A percentile compares a stretch with the other conserved stretches of the same genome.
These are phyloP conservation scores for Theobroma grandiflorum DNA, from an alignment of 441 rosid species.

Conservation along the genomic window DNA sequence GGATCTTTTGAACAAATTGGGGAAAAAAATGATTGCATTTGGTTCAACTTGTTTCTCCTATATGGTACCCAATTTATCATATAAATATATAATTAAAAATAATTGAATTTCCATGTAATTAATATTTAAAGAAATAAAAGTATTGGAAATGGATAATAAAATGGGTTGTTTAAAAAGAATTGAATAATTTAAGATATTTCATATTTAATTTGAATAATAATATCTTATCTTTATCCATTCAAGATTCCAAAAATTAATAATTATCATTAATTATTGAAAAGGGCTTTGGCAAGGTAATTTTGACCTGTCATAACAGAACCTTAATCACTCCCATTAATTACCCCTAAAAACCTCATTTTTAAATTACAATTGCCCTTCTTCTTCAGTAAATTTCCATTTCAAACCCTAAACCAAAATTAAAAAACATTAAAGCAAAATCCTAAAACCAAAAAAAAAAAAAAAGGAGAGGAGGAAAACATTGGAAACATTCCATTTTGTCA, in stretches of 20 bases:
- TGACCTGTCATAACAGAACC: slow-evolving; percentile 14
- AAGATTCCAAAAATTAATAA: background rate
- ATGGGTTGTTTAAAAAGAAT: background rate
- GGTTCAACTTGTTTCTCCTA: too few species aligned
- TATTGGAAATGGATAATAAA: background rate
- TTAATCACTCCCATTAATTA: background rate
- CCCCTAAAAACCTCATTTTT: too few species aligned
- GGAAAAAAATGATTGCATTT: too few species aligned
- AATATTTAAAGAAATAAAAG: too few species aligned
- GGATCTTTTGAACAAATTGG: too few species aligned
- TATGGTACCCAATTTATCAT: too few species aligned
- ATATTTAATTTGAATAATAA: background rate
- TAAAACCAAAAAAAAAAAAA: background rate
- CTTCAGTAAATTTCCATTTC: background rate
- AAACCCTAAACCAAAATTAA: background rate
- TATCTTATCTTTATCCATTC: background rate
- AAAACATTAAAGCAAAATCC: background rate
- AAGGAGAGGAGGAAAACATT: background rate
- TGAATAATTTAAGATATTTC: background rate
- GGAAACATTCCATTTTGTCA: background rate
- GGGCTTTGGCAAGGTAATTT: background rate
- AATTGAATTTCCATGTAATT: too few species aligned
- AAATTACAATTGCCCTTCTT: background rate
- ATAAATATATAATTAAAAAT: too few species aligned
- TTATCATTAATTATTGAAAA: background rate